A percentile compares a stretch with the other conserved stretches of the same genome.
phyloP scores from a whole-genome alignment of 2,329 filamentous ascomycete species.

The Penicillium sp. region DNA sequence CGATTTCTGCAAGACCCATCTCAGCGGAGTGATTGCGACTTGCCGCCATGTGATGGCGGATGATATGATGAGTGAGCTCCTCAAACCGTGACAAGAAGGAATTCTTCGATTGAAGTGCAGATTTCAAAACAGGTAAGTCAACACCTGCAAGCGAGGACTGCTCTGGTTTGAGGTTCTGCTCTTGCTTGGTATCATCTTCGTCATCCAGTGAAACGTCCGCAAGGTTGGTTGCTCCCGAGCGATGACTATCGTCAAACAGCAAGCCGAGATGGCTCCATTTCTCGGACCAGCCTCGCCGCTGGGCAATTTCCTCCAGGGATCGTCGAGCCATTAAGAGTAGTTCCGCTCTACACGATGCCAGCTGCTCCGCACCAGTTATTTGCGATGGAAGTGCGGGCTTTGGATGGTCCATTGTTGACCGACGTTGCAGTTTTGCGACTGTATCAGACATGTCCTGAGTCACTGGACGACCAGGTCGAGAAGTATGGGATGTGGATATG shows the following conservation, averaged over 20 bases:
- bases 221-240: constrained; percentile 27
- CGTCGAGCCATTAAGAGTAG: constrained; percentile 74
- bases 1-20: constrained; percentile 74
- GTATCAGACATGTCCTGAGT: constrained; percentile 31
- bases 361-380: constrained; percentile 64
- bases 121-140: constrained; percentile 52
- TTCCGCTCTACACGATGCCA: constrained; percentile 77
- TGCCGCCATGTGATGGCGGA: constrained; percentile 75
- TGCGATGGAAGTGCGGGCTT: constrained; percentile 34
- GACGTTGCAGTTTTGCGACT: constrained; percentile 36
- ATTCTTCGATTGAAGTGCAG: constrained; percentile 56
- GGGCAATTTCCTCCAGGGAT: constrained; percentile 68
- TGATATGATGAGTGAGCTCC: constrained; percentile 73
- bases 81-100: constrained; percentile 65
- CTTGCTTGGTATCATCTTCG: constrained; percentile 16
- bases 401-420: constrained; percentile 38
- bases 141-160: constrained; percentile 43
- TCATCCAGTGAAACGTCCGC: constrained; percentile 34
- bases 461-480: constrained; percentile 21
- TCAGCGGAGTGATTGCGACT: constrained; percentile 72
- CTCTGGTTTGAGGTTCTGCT: constrained; percentile 12
- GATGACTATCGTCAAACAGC: constrained; percentile 31
- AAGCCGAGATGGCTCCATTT: constrained; percentile 61
- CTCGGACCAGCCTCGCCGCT: constrained; percentile 65
- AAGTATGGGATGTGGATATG: constrained; percentile 14